These are phyloP conservation scores for Phytophthora ohioensis DNA, from an alignment of 352 stramenopile species.

Conservation along the genomic window DNA sequence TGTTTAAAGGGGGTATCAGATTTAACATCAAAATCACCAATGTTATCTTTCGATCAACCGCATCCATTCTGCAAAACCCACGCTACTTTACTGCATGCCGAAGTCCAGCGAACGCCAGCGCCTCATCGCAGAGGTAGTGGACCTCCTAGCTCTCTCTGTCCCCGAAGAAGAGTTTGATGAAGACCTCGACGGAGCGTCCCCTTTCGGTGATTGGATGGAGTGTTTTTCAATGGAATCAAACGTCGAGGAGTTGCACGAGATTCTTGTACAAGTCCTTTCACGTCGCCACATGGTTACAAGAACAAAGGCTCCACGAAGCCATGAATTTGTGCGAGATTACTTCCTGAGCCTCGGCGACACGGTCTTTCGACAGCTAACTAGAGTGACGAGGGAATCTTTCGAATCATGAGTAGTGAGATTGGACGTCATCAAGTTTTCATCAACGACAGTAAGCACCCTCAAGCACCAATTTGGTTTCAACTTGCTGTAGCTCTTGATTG, in stretches of 20 bases:
- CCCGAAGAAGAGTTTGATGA: conserved; percentile 1
- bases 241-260: background rate
- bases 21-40: background rate
- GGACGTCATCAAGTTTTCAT: background rate
- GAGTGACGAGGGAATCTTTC: background rate
- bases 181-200: background rate
- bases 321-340: background rate
- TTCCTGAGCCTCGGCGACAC: conserved; percentile 1
- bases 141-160: conserved; percentile 5
- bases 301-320: background rate
- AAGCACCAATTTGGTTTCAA: background rate
- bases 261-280: background rate
- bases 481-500: background rate
- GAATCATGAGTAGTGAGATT: background rate
- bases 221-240: background rate
- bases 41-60: background rate
- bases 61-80: background rate
- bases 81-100: background rate
- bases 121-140: background rate
- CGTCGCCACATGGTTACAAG: background rate
- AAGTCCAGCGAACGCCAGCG: background rate
- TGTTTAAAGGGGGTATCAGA: background rate
- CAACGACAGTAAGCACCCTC: conserved; percentile 5
- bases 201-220: background rate
- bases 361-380: background rate